Evolutionary conservation across 768 basidiomycete species (phyloP), one percentile per base, ranked within the genome.

Genomic region (Phlebiopsis flavidoalba): DNA sequence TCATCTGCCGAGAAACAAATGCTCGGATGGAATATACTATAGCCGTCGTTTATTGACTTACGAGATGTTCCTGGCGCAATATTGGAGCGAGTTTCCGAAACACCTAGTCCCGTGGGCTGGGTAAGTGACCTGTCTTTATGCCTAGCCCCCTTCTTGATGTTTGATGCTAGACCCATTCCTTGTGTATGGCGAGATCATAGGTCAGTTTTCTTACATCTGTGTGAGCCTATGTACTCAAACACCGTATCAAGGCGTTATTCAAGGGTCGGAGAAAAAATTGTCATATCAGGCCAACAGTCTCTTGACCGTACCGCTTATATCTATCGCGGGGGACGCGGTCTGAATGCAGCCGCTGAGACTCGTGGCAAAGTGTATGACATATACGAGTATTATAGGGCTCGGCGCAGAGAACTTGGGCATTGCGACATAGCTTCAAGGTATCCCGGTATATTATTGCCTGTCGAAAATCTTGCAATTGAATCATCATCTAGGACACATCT

Each of bases 171-270:
- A 86, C 67, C 79, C 87, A 1, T 75, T 81, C 12, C 71, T 86
- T 3, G 85, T 87, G 0, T 90, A 81, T 66, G 82, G 80, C 40
- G 86, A 90, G 66, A 71, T 90, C 24, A 77, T 89, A 60, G 88
- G 87, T 82, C 57, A 26, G 74, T 49, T 65, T 6, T 31, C 26
- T 31, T 37, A 43, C 48, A 47, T 24, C 40, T 40, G 37, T n/a
- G 17, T 7, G n/a, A 31, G 24, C 22, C 7, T 54, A 17, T 26
- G 51, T 8, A 37, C 43, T 19, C 46, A 31, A 12, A 24, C 15
- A 53, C 48, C 8, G 19, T 61, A 51, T 36, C 45, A 47, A 70
- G 87, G 87, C 24, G 80, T 87, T 5, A 85, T 90, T 63, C 79
- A 83, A 65, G 88, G 89, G 17, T 87, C 87, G 0, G 86, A 89